Conservation (phyloP, 371 early-diverging fungal genomes). For the Ordospora colligata region DNA sequence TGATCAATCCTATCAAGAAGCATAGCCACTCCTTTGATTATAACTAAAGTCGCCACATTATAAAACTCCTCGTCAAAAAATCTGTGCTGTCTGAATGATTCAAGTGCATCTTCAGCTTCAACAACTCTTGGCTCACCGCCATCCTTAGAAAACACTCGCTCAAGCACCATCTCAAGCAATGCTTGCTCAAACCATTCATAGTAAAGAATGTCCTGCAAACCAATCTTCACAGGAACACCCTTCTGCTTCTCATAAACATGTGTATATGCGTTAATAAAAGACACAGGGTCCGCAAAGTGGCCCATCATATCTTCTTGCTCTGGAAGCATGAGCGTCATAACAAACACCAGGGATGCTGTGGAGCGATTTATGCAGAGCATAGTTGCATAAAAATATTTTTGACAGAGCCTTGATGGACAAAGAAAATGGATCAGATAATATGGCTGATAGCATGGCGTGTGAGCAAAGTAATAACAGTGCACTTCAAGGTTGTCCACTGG, state of each 20-base stretch:
- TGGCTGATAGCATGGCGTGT: no score
- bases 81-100: background rate
- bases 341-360: background rate
- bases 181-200: slow-evolving; percentile 8
- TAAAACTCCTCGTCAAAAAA: slow-evolving; percentile 14
- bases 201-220: slow-evolving; percentile 5
- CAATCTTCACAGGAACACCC: slow-evolving; percentile 1
- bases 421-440: background rate
- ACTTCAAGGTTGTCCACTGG: background rate
- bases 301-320: background rate
- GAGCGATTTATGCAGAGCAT: background rate
- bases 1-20: background rate
- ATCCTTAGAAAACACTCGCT: background rate
- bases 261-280: slow-evolving; percentile 7
- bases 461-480: background rate
- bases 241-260: slow-evolving; percentile 16
- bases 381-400: slow-evolving; percentile 1
- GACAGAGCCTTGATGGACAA: background rate
- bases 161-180: background rate
- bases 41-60: background rate
- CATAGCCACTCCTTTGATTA: slow-evolving; percentile 19
- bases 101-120: background rate
- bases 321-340: background rate
- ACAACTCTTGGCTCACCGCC: background rate
- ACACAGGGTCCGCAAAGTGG: slow-evolving; percentile 5